Conservation (phyloP, 2,329 filamentous ascomycete species). For the Fusarium sp. region DNA sequence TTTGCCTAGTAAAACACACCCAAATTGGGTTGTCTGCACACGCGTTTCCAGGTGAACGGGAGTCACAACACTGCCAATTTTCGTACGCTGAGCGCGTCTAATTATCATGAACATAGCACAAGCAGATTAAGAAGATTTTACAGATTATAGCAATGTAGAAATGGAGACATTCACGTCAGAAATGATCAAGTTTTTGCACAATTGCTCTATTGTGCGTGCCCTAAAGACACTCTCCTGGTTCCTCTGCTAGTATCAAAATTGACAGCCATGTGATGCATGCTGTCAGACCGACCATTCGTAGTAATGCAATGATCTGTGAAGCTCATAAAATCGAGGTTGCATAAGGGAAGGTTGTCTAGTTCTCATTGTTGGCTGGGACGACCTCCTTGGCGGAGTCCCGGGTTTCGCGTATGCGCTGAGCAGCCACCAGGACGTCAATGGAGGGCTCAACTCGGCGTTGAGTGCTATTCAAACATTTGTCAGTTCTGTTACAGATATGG, state of each 20-base stretch:
- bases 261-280: too few relatives aligned
- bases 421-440: rapidly evolving
- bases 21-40: neutral
- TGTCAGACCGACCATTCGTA: too few relatives aligned
- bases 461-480: neutral
- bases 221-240: neutral
- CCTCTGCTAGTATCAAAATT: too few relatives aligned
- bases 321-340: too few relatives aligned
- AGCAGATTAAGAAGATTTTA: rapidly evolving
- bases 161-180: conserved; percentile 10
- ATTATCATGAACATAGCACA: too few relatives aligned
- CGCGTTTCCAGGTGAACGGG: neutral
- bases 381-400: too few relatives aligned
- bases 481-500: neutral
- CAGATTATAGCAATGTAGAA: neutral
- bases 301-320: too few relatives aligned
- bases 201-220: conserved; percentile 1
- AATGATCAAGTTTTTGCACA: conserved; percentile 9
- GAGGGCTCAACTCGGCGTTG: rapidly evolving
- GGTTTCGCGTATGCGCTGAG: rapidly evolving
- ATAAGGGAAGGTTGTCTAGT: too few relatives aligned
- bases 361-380: too few relatives aligned
- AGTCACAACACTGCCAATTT: neutral
- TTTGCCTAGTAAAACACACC: neutral
- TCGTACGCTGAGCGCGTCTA: neutral